These are phyloP conservation scores for Ambrosia trifida DNA, from an alignment of 129 eudicot species.

Conservation along the genomic window DNA sequence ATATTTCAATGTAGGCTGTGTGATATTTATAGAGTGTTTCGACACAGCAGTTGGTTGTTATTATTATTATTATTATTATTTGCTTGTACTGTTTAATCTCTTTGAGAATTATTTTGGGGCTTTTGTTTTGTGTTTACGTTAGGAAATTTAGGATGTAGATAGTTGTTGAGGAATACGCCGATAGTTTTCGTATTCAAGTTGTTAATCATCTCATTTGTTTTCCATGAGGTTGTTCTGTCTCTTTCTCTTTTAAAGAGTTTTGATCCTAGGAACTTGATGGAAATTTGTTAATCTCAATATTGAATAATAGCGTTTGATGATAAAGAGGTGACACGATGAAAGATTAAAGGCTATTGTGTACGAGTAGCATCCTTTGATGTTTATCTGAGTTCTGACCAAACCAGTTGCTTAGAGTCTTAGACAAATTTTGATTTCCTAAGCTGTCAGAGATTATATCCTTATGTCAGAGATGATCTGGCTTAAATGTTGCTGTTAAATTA, in stretches of 20 bases:
- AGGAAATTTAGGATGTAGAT: not conserved
- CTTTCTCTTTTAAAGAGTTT: not conserved
- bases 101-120: constrained; percentile 9
- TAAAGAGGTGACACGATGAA: constrained; percentile 1
- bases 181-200: not conserved
- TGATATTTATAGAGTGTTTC: constrained; percentile 9
- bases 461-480: not conserved
- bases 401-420: not conserved
- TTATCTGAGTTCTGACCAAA: not conserved
- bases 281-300: not conserved
- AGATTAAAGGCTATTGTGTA: not conserved
- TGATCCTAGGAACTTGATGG: not conserved
- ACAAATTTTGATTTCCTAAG: not conserved
- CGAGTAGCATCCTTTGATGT: not conserved
- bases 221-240: not conserved
- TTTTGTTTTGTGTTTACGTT: not conserved
- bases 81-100: not conserved
- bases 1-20: constrained; percentile 22
- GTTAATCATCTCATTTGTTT: not conserved
- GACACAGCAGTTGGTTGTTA: constrained; percentile 5
- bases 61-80: not conserved
- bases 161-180: not conserved
- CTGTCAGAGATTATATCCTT: not conserved
- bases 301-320: not conserved
- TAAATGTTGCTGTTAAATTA: not conserved